Evolutionary conservation across 2,329 filamentous ascomycete genomes (phyloP), one percentile per base, ranked within the genome.

Genomic region (Didymella sp.): DNA sequence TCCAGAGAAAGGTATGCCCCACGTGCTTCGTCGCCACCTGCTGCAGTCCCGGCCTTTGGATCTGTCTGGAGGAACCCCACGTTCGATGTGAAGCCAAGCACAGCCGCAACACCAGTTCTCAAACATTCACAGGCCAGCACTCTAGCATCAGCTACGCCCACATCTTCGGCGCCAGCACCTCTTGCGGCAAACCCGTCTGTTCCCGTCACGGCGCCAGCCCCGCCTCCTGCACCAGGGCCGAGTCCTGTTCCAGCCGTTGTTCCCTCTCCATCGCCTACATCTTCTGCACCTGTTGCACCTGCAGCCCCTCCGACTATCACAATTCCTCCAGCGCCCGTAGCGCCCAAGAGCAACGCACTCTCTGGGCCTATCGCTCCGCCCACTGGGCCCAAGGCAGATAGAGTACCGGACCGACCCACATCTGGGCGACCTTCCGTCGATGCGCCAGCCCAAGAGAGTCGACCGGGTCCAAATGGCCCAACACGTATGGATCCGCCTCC

Each of bases 31-130:
- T 82, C 83, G 11, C 82, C 83, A 33, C 82, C 81, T 25, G 81
- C 82, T 59, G 81, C 82, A 49, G 82, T 85, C 13, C 83, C 83
- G 24, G 82, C 83, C n/a, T 85, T 85, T 70, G 80, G 78, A 51
- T 70, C 77, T 33, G 77, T 78, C 22, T 80, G 78, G 78, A 75
- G 73, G 59, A 76, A 76, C 24, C 75, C 77, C 6, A 63, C 72
- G 2, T 67, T 72, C 48, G 73, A 77, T 41, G 57, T 58, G 12
- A 79, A 77, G 63, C 53, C 69, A 38, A 63, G 47, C 28, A 35
- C 60, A 51, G 22, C 60, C 17, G 41, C 64, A 57, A 51, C 56
- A 30, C 73, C 74, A 22, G 57, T 69, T 19, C 60, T 74, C 21
- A 75, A 75, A 46, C 64, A 61, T 48, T 49, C 60, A 43, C 67